phyloP scores from a whole-genome alignment of 768 basidiomycete species.

The Pleurotus pulmonarius region DNA sequence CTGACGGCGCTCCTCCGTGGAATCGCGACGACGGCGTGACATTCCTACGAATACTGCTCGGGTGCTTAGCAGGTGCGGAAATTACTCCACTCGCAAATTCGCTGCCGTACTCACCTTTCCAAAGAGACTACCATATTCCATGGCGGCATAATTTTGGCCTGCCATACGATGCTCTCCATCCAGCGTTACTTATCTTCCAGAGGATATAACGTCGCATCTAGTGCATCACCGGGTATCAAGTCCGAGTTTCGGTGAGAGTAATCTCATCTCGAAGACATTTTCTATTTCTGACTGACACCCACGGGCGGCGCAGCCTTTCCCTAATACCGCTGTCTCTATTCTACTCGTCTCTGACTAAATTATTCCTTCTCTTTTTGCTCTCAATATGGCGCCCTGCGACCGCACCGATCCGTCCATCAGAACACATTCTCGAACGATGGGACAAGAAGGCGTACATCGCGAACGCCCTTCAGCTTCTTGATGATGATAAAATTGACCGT shows the following conservation, averaged over 20 bases:
- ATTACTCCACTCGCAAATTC: neutral
- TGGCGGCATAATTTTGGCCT: slow-evolving; percentile 56
- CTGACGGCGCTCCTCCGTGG: slow-evolving; percentile 41
- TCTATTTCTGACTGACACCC: neutral
- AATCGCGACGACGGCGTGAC: slow-evolving; percentile 42
- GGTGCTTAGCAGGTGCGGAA: slow-evolving; percentile 56
- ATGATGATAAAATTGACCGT: slow-evolving; percentile 72
- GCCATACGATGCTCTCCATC: slow-evolving; percentile 44
- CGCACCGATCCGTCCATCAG: neutral
- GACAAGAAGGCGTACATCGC: slow-evolving; percentile 31
- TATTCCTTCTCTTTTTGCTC: slow-evolving; percentile 78
- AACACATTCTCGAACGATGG: neutral
- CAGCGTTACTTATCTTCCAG: slow-evolving; percentile 23
- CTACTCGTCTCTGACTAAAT: slow-evolving; percentile 81
- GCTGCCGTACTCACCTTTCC: neutral
- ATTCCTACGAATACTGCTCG: slow-evolving; percentile 59
- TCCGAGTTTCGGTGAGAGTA: slow-evolving; percentile 57
- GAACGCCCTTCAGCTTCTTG: slow-evolving; percentile 50
- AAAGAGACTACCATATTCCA: slow-evolving; percentile 79
- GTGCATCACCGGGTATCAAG: slow-evolving; percentile 43
- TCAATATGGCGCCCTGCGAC: slow-evolving; percentile 71
- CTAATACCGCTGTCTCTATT: slow-evolving; percentile 76
- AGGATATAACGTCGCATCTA: neutral
- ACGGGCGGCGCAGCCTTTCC: slow-evolving; percentile 45
- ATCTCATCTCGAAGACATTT: neutral